Base-by-base conservation (phyloP, 225 moss, liverwort and hornwort genomes). In the Polytrichum commune region DNA sequence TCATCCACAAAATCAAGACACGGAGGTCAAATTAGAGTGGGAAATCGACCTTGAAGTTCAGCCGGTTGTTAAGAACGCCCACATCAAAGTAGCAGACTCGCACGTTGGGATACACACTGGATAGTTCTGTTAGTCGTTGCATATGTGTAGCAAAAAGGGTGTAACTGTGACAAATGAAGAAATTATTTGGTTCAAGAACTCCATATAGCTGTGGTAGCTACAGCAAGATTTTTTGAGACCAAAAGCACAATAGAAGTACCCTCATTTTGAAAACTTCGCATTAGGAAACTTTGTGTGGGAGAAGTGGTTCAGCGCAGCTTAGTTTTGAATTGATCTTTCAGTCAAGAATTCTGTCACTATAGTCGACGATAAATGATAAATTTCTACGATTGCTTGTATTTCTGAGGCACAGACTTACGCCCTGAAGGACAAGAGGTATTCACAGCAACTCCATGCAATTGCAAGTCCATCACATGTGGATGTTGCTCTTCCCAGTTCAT, bases 381-480 rank as follows among this genome's bases (percentile, higher is more conserved):
- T 46, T 46, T 46, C 46, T 46, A 13, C 3, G 46, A 46, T 13
- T 46, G 13, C 46, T 13, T 46, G 46, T 16, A 46, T 4, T 46
- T 46, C 46, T 46, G 13, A 16, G 10, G 46, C 27, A 38, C n/a
- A 46, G 67, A 65, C 90, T 81, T 87, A 96, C 93, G 88, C 91
- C 80, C 88, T 91, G 62, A 80, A 77, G 72, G 90, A 95, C 54
- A 92, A 67, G 74, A 98, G 77, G 55, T 80, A 90, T 73, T 98
- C 97, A 82, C 97, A 88, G 81, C 92, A 94, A 78, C 97, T 93
- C 97, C 94, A 93, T 70, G 97, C 90, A 68, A 98, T 93, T 63
- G 91, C 91, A 80, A 95, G 80, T 57, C 94, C 97, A 73, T 98
- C 97, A 69, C 76, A 87, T 54, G 92, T 95, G 60, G 94, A 92